Evolutionary conservation across 306 rosid genomes (phyloP), one percentile per base, ranked within the genome.

Genomic region (Macrotyloma uniflorum): DNA sequence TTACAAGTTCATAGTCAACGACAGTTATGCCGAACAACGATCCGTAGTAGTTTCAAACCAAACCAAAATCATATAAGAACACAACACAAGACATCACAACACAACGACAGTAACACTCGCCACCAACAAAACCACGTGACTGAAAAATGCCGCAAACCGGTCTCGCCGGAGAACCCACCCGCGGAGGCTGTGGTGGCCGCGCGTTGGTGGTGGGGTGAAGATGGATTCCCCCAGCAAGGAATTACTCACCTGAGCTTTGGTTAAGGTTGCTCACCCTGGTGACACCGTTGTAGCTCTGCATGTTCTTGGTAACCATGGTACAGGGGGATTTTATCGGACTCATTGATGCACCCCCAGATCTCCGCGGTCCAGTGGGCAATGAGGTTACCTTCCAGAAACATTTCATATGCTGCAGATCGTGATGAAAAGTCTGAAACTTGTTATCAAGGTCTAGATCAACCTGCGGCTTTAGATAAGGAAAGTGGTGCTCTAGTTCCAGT

Each of bases 351-450:
- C 46, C 46, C 54, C 82, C 79, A 82, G 82, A 85, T 87, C 84
- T 90, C 99, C 7, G 97, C 91, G 67, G 99, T 93, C 70, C 96
- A 92, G 86, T 95, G 98, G 98, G 97, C 98, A 82, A 87, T 95
- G 98, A 90, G 84, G 80, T 78, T 95, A 71, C 98, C 98, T 9
- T 68, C 77, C 30, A 86, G 98, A 85, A 72, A 83, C 61, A 67
- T 77, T 80, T 72, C 84, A 10, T 68, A 72, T 74, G 33, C 64
- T 42, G 79, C 65, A 16, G 85, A 81, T 70, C 67, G 68, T 30
- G 79, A 85, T 75, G 77, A 67, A 18, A 79, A 83, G 10, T 59
- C 74, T 50, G 74, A 8, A 22, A 78, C 8, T 61, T 66, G 79
- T 86, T 80, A 43, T 43, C 85, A 16, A 50, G 79, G 43, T 76